phyloP scores from a whole-genome alignment of 2,329 filamentous ascomycete species.

The Penicillium sp. region DNA sequence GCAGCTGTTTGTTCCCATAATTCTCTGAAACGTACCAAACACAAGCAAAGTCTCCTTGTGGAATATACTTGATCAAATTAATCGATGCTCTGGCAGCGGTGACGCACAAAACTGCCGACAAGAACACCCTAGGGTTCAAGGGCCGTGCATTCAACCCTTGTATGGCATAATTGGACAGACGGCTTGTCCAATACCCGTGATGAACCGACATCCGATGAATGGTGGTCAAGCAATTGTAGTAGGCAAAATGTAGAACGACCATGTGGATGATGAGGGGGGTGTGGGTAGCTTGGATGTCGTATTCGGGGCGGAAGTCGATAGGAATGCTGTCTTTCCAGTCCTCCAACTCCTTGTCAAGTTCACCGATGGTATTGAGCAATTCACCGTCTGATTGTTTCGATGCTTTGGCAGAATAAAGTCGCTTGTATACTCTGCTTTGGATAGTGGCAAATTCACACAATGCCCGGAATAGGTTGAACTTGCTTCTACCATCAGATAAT shows the following conservation, averaged over 20 bases:
- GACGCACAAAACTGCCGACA: constrained; percentile 88
- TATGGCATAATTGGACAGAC: constrained; percentile 90
- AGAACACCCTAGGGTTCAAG: constrained; percentile 90
- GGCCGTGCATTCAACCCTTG: constrained; percentile 88
- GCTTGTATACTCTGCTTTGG: constrained; percentile 90
- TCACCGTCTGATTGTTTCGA: constrained; percentile 90
- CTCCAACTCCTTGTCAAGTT: constrained; percentile 85
- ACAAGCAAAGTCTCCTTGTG: constrained; percentile 89
- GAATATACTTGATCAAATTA: constrained; percentile 90
- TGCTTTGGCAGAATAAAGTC: constrained; percentile 87
- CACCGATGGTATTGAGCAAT: constrained; percentile 90
- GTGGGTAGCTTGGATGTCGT: constrained; percentile 90
- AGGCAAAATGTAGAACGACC: constrained; percentile 91
- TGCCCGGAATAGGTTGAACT: constrained; percentile 90
- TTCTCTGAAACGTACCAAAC: constrained; percentile 70
- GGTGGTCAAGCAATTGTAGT: constrained; percentile 96
- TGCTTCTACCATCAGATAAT: constrained; percentile 80
- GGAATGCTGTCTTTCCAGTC: constrained; percentile 97
- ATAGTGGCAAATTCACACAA: constrained; percentile 92
- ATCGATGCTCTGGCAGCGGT: constrained; percentile 91
- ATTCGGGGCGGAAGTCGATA: constrained; percentile 92
- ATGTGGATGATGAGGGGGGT: constrained; percentile 93
- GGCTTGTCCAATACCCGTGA: constrained; percentile 96
- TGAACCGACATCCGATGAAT: constrained; percentile 99
- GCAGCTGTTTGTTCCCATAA: neutral